Conservation (phyloP, 2,329 filamentous ascomycete species). For the Phaeosphaeria sp. region DNA sequence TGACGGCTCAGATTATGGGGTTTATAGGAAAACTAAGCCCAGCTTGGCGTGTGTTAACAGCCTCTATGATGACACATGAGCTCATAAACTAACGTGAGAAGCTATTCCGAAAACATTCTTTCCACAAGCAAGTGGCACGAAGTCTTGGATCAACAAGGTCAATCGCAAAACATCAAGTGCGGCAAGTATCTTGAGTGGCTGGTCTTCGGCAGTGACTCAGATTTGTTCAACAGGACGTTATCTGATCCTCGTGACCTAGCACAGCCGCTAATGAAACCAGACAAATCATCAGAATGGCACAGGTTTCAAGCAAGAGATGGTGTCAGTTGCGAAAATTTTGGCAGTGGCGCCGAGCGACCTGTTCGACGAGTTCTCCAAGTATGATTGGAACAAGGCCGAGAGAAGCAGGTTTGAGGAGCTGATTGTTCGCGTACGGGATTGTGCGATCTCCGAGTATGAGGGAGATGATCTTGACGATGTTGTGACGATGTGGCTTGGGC, state of each 20-base stretch:
- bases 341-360: too few species aligned
- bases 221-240: background rate
- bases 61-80: background rate
- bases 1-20: background rate
- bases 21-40: background rate
- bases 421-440: background rate
- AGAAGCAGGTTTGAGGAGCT: background rate
- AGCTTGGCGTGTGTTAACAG: background rate
- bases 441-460: background rate
- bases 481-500: background rate
- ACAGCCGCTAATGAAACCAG: background rate
- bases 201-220: background rate
- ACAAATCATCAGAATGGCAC: background rate
- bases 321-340: background rate
- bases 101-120: background rate
- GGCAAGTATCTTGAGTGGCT: background rate
- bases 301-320: background rate
- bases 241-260: background rate
- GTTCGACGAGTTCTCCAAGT: too few species aligned
- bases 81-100: background rate
- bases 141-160: background rate
- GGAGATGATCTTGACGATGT: background rate
- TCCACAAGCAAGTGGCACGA: background rate
- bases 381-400: background rate
- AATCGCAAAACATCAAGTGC: background rate